A percentile compares a stretch with the other conserved stretches of the same genome.
These are phyloP conservation scores for Xanthoceras sorbifolium DNA, from an alignment of 345 rosid species.

Conservation along the genomic window DNA sequence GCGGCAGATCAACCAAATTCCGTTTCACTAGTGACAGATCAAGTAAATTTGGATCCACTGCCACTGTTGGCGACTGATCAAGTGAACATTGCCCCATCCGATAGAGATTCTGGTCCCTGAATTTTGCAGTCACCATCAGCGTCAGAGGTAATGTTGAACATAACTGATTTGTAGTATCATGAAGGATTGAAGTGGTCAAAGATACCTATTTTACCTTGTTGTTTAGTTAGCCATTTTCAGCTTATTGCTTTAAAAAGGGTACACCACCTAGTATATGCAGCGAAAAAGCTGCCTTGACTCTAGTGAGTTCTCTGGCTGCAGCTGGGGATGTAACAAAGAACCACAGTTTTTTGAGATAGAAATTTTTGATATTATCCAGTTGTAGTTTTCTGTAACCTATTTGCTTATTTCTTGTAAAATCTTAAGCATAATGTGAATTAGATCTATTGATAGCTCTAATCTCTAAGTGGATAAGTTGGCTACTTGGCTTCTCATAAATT, in stretches of 20 bases:
- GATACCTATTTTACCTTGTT: not conserved
- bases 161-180: not conserved
- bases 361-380: not conserved
- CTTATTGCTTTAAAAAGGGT: not conserved
- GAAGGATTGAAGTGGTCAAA: constrained; percentile 6
- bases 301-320: constrained; percentile 5
- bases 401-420: constrained; percentile 16
- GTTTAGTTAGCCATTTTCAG: constrained; percentile 2
- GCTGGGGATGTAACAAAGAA: constrained; percentile 21
- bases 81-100: constrained; percentile 10
- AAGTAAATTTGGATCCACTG: not conserved
- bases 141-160: not conserved
- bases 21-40: not conserved
- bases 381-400: constrained; percentile 20
- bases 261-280: not conserved
- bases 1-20: not conserved
- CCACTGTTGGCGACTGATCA: not conserved
- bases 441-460: not conserved
- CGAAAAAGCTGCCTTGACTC: not conserved
- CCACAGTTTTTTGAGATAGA: constrained; percentile 18
- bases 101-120: constrained; percentile 32
- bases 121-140: not conserved
- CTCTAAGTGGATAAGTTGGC: not conserved
- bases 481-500: not conserved
- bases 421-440: constrained; percentile 17